Base-by-base conservation (phyloP, 768 basidiomycete species). In the Solioccasus polychromus region DNA sequence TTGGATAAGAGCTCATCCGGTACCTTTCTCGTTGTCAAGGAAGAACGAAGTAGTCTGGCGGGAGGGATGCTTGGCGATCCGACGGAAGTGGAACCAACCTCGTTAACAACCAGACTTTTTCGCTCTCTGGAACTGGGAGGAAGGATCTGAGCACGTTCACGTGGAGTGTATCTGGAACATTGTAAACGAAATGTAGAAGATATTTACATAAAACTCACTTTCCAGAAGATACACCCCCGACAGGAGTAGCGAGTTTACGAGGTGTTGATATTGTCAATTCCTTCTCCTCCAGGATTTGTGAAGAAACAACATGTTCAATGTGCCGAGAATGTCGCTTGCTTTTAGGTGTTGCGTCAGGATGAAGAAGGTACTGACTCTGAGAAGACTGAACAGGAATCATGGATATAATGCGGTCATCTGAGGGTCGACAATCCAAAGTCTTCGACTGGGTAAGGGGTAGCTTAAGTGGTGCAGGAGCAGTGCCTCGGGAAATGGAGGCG, bases 311-410 rank as follows among this genome's bases (percentile, higher is more conserved):
- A 10, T 39, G 31, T 11, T 55, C 60, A 0, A 23, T 17, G 26
- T 6, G 30, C 14, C 57, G 44, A 59, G 60, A 6, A 64, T 59
- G 25, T 64, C 68, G 56, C 53, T 68, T 56, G 69, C 72, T 61
- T 30, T 59, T 68, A 9, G 64, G 64, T 11, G 64, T 66, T 15
- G 60, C 58, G 38, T 66, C 64, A 23, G 35, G 24, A 25, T 53
- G 54, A 25, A 66, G 62, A 26, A 66, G 62, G 39, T 66, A 66
- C 53, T 66, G 64, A 28, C 64, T 66, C 35, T 66, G 64, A 35
- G 64, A 66, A 12, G 64, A 66, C 8, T 55, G 46, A 10, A 66
- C 35, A 11, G 60, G 51, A 28, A 59, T 46, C 30, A 25, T 23
- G 20, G 49, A 42, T 20, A 50, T 28, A 25, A 39, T 22, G 37